These are phyloP conservation scores for Spergularia azorica DNA, from an alignment of 179 eudicot genomes.

Conservation along the genomic window DNA sequence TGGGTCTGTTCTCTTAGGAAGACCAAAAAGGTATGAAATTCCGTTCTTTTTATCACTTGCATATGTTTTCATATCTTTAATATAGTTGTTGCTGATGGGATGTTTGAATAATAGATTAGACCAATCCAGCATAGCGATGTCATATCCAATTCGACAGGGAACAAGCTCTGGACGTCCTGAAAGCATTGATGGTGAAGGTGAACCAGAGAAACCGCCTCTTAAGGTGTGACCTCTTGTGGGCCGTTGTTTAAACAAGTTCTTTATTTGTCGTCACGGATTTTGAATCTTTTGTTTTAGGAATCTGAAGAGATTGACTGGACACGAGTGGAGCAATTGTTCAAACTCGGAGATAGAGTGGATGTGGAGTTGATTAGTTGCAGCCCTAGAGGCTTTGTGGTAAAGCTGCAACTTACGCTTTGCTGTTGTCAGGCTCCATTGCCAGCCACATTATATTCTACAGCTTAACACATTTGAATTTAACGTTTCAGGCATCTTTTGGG, in stretches of 20 bases:
- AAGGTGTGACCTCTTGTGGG: constrained; percentile 40
- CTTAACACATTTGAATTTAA: background rate
- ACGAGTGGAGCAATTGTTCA: constrained; percentile 57
- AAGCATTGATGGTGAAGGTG: constrained; percentile 36
- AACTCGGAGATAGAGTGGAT: constrained; percentile 60
- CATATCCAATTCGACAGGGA: constrained; percentile 36
- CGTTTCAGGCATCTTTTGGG: constrained; percentile 77
- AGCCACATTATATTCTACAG: background rate
- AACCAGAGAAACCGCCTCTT: constrained; percentile 46
- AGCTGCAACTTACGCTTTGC: constrained; percentile 19
- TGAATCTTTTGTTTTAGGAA: constrained; percentile 48
- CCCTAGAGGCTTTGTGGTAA: constrained; percentile 85
- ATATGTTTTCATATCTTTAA: background rate
- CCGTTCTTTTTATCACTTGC: background rate
- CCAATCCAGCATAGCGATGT: constrained; percentile 44
- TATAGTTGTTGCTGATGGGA: constrained; percentile 18
- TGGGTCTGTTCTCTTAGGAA: constrained; percentile 60
- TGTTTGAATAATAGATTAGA: constrained; percentile 61
- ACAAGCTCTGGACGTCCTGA: constrained; percentile 24
- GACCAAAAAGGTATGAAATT: constrained; percentile 63
- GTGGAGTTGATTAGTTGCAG: constrained; percentile 83
- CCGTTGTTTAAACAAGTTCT: background rate
- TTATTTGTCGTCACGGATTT: constrained; percentile 14
- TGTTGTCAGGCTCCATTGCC: constrained; percentile 10
- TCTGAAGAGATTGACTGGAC: constrained; percentile 75